Base-by-base conservation (phyloP, 257 asterid species). In the Rhazya stricta region DNA sequence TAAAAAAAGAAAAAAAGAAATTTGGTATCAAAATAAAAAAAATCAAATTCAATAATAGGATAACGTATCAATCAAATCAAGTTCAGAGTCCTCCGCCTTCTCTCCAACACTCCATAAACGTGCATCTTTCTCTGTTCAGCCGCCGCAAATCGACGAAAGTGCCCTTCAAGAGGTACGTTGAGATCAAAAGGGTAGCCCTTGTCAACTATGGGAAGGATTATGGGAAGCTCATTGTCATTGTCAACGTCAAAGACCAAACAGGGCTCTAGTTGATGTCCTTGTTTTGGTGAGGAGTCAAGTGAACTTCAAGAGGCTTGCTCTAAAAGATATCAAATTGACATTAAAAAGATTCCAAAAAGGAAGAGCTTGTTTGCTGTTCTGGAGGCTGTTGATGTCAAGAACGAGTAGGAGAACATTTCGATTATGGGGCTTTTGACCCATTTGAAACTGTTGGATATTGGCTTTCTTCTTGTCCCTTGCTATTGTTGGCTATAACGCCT, bases 301-400 rank as follows among this genome's bases (percentile, higher is more conserved):
- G 81, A 93, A 93, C 82, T 93, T 93, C 83, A 93, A 93, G 89
- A 91, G 98, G 71, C 95, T 93, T 32, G 81, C 96, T 1, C 91
- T 91, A 15, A 93, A 97, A 0, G 96, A 93, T 74, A 88, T 91
- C 74, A 93, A 85, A 89, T 91, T 41, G 98, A 93, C 75, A 93
- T 91, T 82, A 89, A 90, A 48, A 86, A 96, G 74, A 83, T 79
- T 25, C 97, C 98, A 0, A 91, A 89, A 75, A 93, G 91, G 90
- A 93, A 91, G 77, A 80, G 84, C 23, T 88, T 93, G 73, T 30
- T 93, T 15, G 94, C 88, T 66, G 98, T 96, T 9, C 86, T 93
- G 96, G 97, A 93, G 54, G 97, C 92, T 79, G 98, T 91, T 69
- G 96, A 93, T 89, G 97, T 93, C 58, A 91, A 88, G 81, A 86